Evolutionary conservation across 768 basidiomycete species (phyloP).

Genomic region (Kwoniella dendrophila): DNA sequence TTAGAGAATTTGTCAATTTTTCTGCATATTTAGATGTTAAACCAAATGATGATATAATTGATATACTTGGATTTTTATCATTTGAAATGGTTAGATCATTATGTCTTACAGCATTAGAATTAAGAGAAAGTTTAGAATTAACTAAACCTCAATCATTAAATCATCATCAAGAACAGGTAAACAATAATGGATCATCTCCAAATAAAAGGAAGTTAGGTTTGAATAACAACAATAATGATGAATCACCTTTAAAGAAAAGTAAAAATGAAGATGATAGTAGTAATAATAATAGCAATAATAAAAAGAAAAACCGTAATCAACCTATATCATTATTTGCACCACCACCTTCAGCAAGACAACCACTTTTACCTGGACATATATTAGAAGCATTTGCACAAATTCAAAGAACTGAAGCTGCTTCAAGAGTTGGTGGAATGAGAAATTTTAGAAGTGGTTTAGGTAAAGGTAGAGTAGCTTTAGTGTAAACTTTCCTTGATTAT

Average conservation of each 20-base stretch:
- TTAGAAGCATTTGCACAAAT: constrained; percentile 88
- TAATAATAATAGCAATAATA: constrained; percentile 61
- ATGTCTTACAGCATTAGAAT: constrained; percentile 80
- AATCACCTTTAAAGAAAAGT: constrained; percentile 54
- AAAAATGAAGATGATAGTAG: constrained; percentile 49
- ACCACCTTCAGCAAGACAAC: constrained; percentile 76
- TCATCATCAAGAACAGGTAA: constrained; percentile 13
- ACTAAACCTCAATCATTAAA: constrained; percentile 9
- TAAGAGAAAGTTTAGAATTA: constrained; percentile 55
- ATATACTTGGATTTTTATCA: constrained; percentile 94
- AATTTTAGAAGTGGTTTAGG: constrained; percentile 84
- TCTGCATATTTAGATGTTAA: constrained; percentile 82
- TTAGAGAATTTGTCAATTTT: constrained; percentile 89
- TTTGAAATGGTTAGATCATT: constrained; percentile 97
- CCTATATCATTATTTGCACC: constrained; percentile 76
- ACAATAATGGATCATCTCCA: background rate
- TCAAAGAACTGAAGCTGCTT: constrained; percentile 81
- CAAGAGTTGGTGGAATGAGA: constrained; percentile 79
- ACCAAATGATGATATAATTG: constrained; percentile 89
- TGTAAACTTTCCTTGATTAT: too few relatives aligned
- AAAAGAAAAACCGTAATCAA: constrained; percentile 58
- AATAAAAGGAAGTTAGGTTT: constrained; percentile 14
- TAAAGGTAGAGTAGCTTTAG: constrained; percentile 40
- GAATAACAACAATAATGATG: background rate
- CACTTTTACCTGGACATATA: constrained; percentile 80